Evolutionary conservation across 257 asterid genomes (phyloP).

Genomic region (Solanum okadae): DNA sequence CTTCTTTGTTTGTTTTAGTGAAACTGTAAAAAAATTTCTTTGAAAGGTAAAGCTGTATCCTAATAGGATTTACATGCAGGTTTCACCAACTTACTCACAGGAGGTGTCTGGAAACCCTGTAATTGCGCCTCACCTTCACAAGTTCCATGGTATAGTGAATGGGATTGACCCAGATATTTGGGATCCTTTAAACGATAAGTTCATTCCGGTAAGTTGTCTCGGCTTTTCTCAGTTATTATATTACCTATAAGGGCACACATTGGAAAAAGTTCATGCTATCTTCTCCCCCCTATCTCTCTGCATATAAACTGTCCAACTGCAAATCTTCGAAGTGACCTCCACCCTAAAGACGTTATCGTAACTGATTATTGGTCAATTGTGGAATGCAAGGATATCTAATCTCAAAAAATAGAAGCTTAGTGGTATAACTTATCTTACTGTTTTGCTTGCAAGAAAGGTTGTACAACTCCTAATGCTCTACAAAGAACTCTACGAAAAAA

Average conservation of each 20-base stretch:
- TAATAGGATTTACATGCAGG: conserved; percentile 37
- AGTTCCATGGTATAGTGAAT: conserved; percentile 91
- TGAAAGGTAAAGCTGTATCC: background rate
- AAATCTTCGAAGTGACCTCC: background rate
- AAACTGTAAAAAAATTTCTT: background rate
- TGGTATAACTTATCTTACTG: background rate
- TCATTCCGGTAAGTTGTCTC: conserved; percentile 67
- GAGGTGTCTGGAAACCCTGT: conserved; percentile 78
- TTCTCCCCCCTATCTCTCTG: background rate
- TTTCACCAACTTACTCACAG: conserved; percentile 83
- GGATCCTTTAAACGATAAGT: conserved; percentile 92
- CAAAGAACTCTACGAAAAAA: background rate
- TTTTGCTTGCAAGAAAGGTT: background rate
- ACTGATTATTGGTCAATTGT: background rate
- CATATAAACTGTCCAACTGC: background rate
- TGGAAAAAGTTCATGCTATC: background rate
- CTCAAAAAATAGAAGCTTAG: background rate
- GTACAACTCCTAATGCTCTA: background rate
- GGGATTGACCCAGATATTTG: conserved; percentile 98
- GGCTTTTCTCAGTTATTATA: background rate
- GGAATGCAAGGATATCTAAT: background rate
- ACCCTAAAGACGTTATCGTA: background rate
- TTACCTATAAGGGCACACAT: background rate
- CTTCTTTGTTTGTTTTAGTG: background rate
- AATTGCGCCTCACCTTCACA: conserved; percentile 67